phyloP scores from a whole-genome alignment of 306 rosid species.

The Lathyrus sativus region DNA sequence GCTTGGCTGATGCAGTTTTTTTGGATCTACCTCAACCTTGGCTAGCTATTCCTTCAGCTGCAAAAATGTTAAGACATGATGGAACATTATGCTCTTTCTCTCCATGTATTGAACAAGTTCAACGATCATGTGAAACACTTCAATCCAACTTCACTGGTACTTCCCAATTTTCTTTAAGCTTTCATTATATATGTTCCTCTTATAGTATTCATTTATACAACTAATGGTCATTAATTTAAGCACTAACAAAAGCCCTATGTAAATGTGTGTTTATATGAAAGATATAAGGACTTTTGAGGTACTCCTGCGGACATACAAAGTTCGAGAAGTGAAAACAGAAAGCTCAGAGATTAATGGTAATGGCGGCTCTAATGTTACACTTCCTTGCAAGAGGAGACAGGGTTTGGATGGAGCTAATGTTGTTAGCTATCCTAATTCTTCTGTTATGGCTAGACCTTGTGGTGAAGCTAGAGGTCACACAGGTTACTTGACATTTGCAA shows the following conservation, averaged over 20 bases:
- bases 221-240: not conserved
- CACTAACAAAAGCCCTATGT: conserved; percentile 19
- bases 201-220: not conserved
- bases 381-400: conserved; percentile 71
- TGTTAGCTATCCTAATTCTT: conserved; percentile 15
- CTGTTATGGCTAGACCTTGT: conserved; percentile 34
- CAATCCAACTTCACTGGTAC: conserved; percentile 11
- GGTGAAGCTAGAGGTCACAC: conserved; percentile 41
- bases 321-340: conserved; percentile 60
- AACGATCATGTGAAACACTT: conserved; percentile 46
- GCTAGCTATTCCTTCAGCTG: conserved; percentile 82
- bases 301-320: conserved; percentile 19
- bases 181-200: no score
- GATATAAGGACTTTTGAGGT: conserved; percentile 64
- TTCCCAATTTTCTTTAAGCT: not conserved
- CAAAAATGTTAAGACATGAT: conserved; percentile 68
- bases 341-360: conserved; percentile 25
- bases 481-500: conserved; percentile 36
- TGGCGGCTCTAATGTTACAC: conserved; percentile 43
- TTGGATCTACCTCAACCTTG: conserved; percentile 93
- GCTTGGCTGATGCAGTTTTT: conserved; percentile 72
- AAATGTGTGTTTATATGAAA: conserved; percentile 30
- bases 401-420: conserved; percentile 39
- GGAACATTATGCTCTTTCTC: conserved; percentile 77
- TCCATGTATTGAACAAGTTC: conserved; percentile 87